Percentiles rank a stretch among this genome's conserved stretches.
Conservation (phyloP, 331 rosid genomes). For the Malus hybrid region DNA sequence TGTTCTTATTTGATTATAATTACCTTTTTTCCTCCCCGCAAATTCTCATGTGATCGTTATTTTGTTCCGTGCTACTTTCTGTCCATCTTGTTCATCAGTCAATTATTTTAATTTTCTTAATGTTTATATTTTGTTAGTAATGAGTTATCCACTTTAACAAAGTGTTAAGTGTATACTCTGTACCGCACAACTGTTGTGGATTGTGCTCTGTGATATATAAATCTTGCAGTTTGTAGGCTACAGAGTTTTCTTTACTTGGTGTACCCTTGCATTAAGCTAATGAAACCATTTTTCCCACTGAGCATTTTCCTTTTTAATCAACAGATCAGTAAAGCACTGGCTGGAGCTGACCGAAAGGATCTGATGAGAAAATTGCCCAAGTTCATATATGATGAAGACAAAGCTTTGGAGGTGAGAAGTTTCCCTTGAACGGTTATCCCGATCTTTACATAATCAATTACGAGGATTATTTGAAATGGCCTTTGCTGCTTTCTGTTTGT, state of each 20-base stretch:
- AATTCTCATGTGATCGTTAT: background rate
- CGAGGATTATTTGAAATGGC: background rate
- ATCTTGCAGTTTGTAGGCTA: slow-evolving; percentile 5
- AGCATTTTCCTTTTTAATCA: background rate
- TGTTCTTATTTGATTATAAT: background rate
- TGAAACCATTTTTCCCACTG: slow-evolving; percentile 4
- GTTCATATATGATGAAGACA: slow-evolving; percentile 91
- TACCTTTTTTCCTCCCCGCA: background rate
- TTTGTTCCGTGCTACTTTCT: background rate
- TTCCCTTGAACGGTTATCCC: slow-evolving; percentile 6
- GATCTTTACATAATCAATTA: slow-evolving; percentile 9
- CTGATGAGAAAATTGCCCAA: slow-evolving; percentile 90
- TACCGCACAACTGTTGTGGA: background rate
- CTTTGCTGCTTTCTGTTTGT: background rate
- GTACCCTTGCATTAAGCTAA: slow-evolving; percentile 1
- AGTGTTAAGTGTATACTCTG: background rate
- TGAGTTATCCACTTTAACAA: background rate
- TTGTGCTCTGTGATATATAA: background rate
- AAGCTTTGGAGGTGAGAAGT: slow-evolving; percentile 75
- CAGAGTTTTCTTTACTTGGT: slow-evolving; percentile 1
- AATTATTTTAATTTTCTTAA: background rate
- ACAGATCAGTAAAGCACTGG: slow-evolving; percentile 85
- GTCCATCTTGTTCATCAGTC: background rate
- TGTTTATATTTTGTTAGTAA: background rate
- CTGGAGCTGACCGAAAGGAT: slow-evolving; percentile 84